Evolutionary conservation across 208 protist genomes (phyloP), one percentile per base, ranked within the genome.

Genomic region (Leishmania turanica): DNA sequence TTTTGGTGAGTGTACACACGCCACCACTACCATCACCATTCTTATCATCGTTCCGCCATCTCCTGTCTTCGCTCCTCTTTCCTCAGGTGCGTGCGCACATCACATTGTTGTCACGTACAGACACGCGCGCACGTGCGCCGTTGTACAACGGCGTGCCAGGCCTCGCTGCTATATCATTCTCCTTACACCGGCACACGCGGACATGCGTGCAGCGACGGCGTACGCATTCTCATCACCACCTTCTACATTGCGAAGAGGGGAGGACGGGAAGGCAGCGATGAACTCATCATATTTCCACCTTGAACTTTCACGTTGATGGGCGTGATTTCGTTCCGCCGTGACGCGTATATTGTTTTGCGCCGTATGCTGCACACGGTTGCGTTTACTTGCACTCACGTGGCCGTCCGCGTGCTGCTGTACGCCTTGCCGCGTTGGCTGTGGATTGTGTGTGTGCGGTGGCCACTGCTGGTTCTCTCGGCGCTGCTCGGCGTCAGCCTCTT

Each of bases 381-480:
- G 1, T 91, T 88, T 56, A 79, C 78, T 5, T 17, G 77, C 21
- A 3, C 84, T 5, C 87, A 89, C 79, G 31, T 73, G 58, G n/a
- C 82, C 0, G 27, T 82, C 19, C 81, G 90, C 45, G 24, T 89
- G 27, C n/a, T 83, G 42, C 69, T 88, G 34, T 87, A 90, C 71
- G 42, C 78, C 65, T 17, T 91, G 19, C 88, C 88, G 15, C 74
- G 72, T 47, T 76, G 78, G 3, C 40, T 85, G 34, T 84, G 74
- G 34, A 80, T 81, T 21, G 11, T 88, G 17, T 82, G 86, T 34
- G 80, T 90, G 58, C 84, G 82, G 17, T 83, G 72, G 85, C 87
- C 87, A 8, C 47, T 88, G 21, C 71, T 37, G 47, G 17, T 72
- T 7, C 34, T 84, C 64, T 73, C 85, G 53, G 58, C 42, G 21